phyloP scores from a whole-genome alignment of 225 moss, liverwort and hornwort species.

The Bryoerythrophyllum caledonicum region DNA sequence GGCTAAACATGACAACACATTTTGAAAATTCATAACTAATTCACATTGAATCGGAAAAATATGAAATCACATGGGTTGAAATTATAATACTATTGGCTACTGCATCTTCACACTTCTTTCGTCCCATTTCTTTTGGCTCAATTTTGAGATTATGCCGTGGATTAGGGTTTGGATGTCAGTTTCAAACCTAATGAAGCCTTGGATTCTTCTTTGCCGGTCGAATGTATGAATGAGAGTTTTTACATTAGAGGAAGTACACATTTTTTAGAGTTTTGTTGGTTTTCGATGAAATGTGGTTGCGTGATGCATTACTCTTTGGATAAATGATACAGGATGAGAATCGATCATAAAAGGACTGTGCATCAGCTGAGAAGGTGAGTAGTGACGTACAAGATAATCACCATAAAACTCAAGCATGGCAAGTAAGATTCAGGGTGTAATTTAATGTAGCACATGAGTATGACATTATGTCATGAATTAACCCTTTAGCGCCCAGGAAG shows the following conservation, averaged over 20 bases:
- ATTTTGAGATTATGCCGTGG: neutral
- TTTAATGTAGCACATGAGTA: neutral
- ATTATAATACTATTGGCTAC: too few relatives aligned
- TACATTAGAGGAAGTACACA: neutral
- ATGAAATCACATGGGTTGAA: too few relatives aligned
- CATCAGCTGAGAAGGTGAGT: slow-evolving; percentile 29
- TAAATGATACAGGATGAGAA: slow-evolving; percentile 28
- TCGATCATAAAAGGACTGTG: slow-evolving; percentile 38
- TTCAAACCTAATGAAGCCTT: neutral
- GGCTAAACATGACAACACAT: too few relatives aligned
- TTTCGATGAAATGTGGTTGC: neutral
- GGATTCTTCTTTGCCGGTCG: neutral
- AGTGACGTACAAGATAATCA: slow-evolving; percentile 40
- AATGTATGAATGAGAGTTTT: neutral
- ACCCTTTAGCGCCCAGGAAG: too few relatives aligned
- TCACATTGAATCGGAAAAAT: too few relatives aligned
- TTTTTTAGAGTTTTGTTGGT: slow-evolving; percentile 4
- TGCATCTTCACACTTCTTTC: neutral
- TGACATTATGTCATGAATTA: neutral
- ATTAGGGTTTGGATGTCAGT: slow-evolving; percentile 13
- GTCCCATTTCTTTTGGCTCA: neutral
- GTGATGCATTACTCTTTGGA: neutral
- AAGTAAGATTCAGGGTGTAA: slow-evolving; percentile 20
- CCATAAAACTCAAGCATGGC: slow-evolving; percentile 37
- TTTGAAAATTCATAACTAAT: too few relatives aligned